Conservation (phyloP, 352 stramenopile species). For the Phytophthora niederhauseri region DNA sequence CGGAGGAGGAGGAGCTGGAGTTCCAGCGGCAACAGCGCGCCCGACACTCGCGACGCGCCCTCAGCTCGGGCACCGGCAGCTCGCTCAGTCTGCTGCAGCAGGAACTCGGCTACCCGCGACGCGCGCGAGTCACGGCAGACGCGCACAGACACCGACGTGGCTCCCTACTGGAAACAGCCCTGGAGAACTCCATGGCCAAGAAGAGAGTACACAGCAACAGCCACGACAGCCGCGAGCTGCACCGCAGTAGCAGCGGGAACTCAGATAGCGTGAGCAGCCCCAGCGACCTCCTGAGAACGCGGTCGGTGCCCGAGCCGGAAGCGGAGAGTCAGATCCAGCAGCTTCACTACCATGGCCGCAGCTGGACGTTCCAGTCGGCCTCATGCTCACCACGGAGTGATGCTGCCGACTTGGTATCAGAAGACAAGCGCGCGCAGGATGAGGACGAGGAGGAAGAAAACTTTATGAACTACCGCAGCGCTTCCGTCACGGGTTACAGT, state of each 20-base stretch:
- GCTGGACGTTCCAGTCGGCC: slow-evolving; percentile 35
- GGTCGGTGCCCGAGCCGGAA: slow-evolving; percentile 38
- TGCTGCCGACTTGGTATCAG: neutral
- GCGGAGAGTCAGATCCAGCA: slow-evolving; percentile 32
- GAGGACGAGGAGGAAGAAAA: slow-evolving; percentile 60
- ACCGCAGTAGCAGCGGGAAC: slow-evolving; percentile 31
- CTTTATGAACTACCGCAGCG: slow-evolving; percentile 72
- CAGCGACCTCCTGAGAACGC: slow-evolving; percentile 25
- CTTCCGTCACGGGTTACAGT: slow-evolving; percentile 75
- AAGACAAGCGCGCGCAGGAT: slow-evolving; percentile 23
- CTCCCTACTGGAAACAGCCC: slow-evolving; percentile 41
- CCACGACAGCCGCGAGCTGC: slow-evolving; percentile 18
- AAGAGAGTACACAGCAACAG: slow-evolving; percentile 30
- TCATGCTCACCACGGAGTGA: slow-evolving; percentile 38
- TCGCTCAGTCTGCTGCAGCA: slow-evolving; percentile 69
- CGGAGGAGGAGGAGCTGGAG: slow-evolving; percentile 35
- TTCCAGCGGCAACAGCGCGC: slow-evolving; percentile 31
- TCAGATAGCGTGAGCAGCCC: slow-evolving; percentile 26
- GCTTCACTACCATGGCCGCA: slow-evolving; percentile 23
- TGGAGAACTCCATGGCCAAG: slow-evolving; percentile 31
- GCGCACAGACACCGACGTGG: slow-evolving; percentile 40
- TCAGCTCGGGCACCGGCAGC: slow-evolving; percentile 56
- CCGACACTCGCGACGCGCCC: slow-evolving; percentile 47
- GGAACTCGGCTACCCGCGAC: slow-evolving; percentile 73
- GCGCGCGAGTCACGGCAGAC: slow-evolving; percentile 14